Conservation (phyloP, 2,329 filamentous ascomycete species). For the Curvularia lunata region DNA sequence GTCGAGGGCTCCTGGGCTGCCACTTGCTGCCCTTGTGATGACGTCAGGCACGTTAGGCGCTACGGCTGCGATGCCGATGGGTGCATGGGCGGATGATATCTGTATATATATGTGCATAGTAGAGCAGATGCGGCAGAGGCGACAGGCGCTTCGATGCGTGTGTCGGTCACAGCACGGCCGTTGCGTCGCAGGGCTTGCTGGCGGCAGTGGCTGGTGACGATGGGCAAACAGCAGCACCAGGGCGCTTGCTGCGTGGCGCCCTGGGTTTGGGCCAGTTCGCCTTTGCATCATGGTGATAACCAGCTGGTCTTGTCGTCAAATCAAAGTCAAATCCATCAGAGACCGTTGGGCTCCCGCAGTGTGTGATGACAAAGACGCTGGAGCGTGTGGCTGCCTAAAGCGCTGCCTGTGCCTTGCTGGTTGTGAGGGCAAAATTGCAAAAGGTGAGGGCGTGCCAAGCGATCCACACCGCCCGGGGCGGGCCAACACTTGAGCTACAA, state of each 20-base stretch:
- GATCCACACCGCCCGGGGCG: constrained; percentile 37
- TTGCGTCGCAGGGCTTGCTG: not conserved
- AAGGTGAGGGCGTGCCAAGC: constrained; percentile 24
- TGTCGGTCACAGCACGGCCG: not conserved
- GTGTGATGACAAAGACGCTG: constrained; percentile 24
- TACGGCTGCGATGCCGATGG: not conserved
- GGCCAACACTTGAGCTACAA: constrained; percentile 41
- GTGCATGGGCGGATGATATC: not conserved
- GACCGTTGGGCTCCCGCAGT: not conserved
- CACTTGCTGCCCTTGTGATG: constrained; percentile 79
- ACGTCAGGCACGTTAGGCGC: not conserved
- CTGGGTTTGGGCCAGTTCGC: constrained; percentile 41
- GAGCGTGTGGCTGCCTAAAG: constrained; percentile 30
- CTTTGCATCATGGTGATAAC: constrained; percentile 47
- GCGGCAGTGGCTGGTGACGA: not conserved
- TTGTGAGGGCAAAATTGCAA: constrained; percentile 28
- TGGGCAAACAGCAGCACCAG: constrained; percentile 19
- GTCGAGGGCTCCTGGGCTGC: constrained; percentile 86
- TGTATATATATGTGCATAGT: not conserved
- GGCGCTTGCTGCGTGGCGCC: constrained; percentile 44
- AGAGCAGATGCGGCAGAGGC: not conserved
- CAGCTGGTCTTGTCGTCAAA: not conserved
- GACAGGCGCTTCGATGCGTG: not conserved
- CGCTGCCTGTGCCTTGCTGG: constrained; percentile 21
- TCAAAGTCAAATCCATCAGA: not conserved